Base-by-base conservation (phyloP, 768 basidiomycete species). In the Suillus subluteus region DNA sequence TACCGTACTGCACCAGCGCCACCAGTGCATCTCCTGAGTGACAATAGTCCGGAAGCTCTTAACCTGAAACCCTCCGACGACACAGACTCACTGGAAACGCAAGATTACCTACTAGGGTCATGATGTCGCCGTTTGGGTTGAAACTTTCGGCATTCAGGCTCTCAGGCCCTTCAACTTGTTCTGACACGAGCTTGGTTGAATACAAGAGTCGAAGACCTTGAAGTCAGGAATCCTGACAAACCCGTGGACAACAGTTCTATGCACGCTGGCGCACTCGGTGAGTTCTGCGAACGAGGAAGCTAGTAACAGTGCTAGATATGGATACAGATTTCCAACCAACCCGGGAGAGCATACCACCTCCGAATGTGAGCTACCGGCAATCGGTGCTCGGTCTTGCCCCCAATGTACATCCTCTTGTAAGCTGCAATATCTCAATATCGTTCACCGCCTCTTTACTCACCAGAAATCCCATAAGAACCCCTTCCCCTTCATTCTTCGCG, bases 401-500 rank as follows among this genome's bases (percentile, higher is more conserved):
- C n/a, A n/a, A n/a, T n/a, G n/a, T n/a, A n/a, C n/a, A n/a, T n/a
- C n/a, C n/a, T n/a, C n/a, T n/a, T n/a, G n/a, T n/a, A n/a, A n/a
- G n/a, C n/a, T n/a, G n/a, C n/a, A n/a, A 62, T 1, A 26, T 12
- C 1, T 50, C 67, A 18, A 41, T 37, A 32, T 18, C 21, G 23
- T 46, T 15, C n/a, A 12, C 6, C 12, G 2, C 15, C n/a, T 18
- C 16, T 62, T 54, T 63, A 64, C 32, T 41, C n/a, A 26, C 26
- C 30, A 43, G 5, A 8, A 13, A 12, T 61, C 0, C 26, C 12
- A 43, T 1, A 72, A 94, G 92, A 94, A 92, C 71, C 94, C 94
- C 1, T 72, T 95, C 58, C 75, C 81, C 23, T 96, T 95, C 73
- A 79, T 96, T 11, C 83, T 96, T 11, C 87, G 89, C 35, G 91